Conservation (phyloP, 2,329 filamentous ascomycete genomes). For the Monosporascus sp. region DNA sequence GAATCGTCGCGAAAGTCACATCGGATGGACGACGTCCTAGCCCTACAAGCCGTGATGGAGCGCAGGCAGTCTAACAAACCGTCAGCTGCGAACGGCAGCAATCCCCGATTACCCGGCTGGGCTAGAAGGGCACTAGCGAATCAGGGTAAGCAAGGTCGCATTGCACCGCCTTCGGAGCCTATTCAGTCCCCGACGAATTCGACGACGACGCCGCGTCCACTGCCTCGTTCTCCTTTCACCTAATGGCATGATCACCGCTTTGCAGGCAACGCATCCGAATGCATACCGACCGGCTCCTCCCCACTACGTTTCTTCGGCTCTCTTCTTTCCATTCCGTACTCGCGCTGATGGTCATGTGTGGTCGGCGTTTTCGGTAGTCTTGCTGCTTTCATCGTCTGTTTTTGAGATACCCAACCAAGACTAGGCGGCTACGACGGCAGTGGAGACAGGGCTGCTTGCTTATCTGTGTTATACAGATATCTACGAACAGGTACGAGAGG, state of each 20-base stretch:
- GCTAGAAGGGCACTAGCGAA: slow-evolving; percentile 17
- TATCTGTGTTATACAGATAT: no score
- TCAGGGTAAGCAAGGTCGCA: slow-evolving; percentile 11
- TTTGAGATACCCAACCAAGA: no score
- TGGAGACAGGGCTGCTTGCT: no score
- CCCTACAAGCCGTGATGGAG: slow-evolving; percentile 13
- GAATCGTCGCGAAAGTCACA: slow-evolving; percentile 13
- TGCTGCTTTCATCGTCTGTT: no score
- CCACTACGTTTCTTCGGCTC: background rate
- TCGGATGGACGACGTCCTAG: slow-evolving; percentile 20
- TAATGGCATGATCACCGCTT: background rate
- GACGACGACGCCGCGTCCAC: slow-evolving; percentile 6
- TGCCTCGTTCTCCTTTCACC: slow-evolving; percentile 15
- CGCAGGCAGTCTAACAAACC: slow-evolving; percentile 15
- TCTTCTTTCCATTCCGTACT: background rate
- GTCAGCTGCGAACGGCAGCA: slow-evolving; percentile 7
- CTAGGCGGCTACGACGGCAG: no score
- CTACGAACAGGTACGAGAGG: no score
- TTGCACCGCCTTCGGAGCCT: slow-evolving; percentile 11
- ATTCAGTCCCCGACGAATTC: slow-evolving; percentile 1
- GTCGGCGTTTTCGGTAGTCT: no score
- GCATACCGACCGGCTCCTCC: background rate
- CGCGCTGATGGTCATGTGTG: no score
- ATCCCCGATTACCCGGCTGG: slow-evolving; percentile 22
- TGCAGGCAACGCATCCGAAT: background rate